Evolutionary conservation across 306 rosid genomes (phyloP).

Genomic region (Pterocarpus macrocarpus): DNA sequence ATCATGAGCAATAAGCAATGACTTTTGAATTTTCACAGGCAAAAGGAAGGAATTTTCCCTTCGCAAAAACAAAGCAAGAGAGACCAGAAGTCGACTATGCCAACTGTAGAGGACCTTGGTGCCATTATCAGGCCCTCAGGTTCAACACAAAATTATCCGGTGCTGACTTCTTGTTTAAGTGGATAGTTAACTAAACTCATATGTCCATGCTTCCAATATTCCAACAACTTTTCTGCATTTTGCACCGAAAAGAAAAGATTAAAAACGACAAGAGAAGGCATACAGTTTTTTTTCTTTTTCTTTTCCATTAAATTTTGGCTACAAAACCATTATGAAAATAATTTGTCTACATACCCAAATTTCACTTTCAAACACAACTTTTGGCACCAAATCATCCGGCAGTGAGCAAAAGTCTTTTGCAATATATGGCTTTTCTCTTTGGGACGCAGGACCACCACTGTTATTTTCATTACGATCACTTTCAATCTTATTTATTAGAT

Average conservation of each 20-base stretch:
- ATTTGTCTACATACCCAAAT: neutral
- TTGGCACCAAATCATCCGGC: neutral
- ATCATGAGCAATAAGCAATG: neutral
- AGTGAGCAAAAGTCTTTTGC: neutral
- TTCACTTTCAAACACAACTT: neutral
- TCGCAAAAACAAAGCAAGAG: neutral
- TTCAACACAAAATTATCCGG: neutral
- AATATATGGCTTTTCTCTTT: neutral
- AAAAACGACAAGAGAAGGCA: neutral
- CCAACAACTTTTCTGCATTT: constrained; percentile 14
- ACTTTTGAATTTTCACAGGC: neutral
- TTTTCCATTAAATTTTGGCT: neutral
- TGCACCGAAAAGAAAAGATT: no score
- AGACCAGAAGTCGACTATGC: neutral
- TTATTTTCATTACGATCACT: constrained; percentile 21
- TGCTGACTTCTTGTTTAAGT: neutral
- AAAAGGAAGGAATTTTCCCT: neutral
- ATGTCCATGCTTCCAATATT: neutral
- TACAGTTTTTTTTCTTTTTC: neutral
- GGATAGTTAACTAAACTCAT: neutral
- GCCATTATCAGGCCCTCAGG: neutral
- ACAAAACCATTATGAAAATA: neutral
- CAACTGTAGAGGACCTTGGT: neutral
- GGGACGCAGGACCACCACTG: neutral
- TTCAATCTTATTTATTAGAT: neutral